phyloP scores from a whole-genome alignment of 2,329 filamentous ascomycete species.

The Paecilomyces fulvus region DNA sequence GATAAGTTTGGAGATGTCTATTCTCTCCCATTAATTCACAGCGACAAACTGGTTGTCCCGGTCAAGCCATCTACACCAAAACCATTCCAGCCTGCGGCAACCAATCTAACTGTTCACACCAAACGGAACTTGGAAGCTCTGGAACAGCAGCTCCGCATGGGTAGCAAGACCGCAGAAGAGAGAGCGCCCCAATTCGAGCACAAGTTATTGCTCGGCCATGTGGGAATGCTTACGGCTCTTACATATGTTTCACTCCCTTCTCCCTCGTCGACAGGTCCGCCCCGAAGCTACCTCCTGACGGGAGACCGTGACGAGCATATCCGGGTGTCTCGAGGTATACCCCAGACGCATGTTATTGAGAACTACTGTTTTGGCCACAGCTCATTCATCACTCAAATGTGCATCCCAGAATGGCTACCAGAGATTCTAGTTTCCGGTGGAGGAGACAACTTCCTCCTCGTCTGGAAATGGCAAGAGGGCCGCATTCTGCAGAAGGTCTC shows the following conservation, averaged over 20 bases:
- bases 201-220: constrained; percentile 77
- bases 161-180: constrained; percentile 33
- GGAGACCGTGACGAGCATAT: constrained; percentile 75
- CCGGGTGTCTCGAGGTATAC: constrained; percentile 69
- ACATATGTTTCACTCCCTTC: constrained; percentile 43
- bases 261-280: constrained; percentile 38
- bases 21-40: constrained; percentile 62
- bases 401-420: constrained; percentile 48
- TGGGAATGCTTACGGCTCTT: constrained; percentile 84
- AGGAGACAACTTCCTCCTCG: constrained; percentile 67
- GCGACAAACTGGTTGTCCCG: constrained; percentile 25
- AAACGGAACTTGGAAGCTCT: constrained; percentile 51
- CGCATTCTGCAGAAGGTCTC: constrained; percentile 23
- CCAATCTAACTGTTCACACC: constrained; percentile 53
- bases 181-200: constrained; percentile 58
- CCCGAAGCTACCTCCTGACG: constrained; percentile 55
- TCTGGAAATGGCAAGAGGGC: constrained; percentile 69
- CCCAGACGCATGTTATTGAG: constrained; percentile 83
- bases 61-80: constrained; percentile 21
- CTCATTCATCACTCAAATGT: constrained; percentile 73
- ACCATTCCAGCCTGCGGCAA: constrained; percentile 45
- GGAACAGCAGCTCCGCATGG: constrained; percentile 46
- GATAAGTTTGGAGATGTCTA: constrained; percentile 99
- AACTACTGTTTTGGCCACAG: constrained; percentile 80
- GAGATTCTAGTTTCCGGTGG: constrained; percentile 75